These are phyloP conservation scores for Alnus rubra DNA, from an alignment of 306 rosid genomes.

Conservation along the genomic window DNA sequence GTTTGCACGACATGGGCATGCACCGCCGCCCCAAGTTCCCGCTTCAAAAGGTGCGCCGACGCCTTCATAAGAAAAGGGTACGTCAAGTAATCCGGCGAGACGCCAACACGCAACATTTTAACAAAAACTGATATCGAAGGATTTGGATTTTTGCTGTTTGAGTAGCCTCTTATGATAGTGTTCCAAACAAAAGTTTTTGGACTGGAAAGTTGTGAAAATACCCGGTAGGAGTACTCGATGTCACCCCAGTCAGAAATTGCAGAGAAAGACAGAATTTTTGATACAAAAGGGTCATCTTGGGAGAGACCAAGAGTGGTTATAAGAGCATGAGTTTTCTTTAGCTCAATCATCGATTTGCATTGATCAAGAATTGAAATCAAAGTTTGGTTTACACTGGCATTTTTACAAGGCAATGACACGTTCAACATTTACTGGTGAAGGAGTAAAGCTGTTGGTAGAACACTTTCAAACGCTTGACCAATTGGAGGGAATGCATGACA, in stretches of 20 bases:
- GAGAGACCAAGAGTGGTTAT: constrained; percentile 55
- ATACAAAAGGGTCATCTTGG: constrained; percentile 41
- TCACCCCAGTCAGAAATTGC: constrained; percentile 55
- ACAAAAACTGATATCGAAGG: constrained; percentile 49
- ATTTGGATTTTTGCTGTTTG: constrained; percentile 59
- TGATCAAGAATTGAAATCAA: constrained; percentile 38
- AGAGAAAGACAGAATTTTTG: constrained; percentile 48
- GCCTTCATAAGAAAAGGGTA: constrained; percentile 83
- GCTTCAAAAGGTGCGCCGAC: constrained; percentile 54
- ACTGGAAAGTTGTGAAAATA: constrained; percentile 51
- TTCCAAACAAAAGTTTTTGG: constrained; percentile 64
- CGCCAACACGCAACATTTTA: constrained; percentile 58
- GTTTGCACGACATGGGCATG: constrained; percentile 58
- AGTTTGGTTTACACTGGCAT: constrained; percentile 30
- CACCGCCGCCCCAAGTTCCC: constrained; percentile 52
- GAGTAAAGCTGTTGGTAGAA: background rate
- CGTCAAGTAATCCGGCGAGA: constrained; percentile 63
- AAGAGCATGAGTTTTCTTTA: constrained; percentile 63
- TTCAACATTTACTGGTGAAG: constrained; percentile 34
- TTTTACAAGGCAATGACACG: constrained; percentile 29
- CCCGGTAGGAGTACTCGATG: constrained; percentile 49
- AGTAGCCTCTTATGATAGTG: constrained; percentile 61
- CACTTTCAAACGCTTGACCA: background rate
- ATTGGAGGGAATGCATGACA: background rate
- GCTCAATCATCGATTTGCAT: constrained; percentile 65